Evolutionary conservation across 352 stramenopile species (phyloP), one percentile per base, ranked within the genome.

Genomic region (Pythium brachiatum): DNA sequence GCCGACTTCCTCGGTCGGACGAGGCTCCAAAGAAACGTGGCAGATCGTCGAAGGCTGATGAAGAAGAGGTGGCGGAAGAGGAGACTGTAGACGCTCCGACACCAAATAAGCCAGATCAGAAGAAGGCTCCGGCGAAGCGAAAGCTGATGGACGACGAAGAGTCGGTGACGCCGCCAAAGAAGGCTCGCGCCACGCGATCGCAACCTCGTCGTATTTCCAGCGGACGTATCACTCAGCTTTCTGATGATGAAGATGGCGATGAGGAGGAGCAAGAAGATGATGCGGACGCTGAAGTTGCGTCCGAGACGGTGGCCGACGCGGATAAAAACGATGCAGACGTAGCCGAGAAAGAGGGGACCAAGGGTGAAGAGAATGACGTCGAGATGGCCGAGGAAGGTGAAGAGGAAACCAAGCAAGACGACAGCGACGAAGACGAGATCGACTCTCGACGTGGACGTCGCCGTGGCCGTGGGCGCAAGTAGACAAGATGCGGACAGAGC

Each of bases 381-480:
- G 31, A 63, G 41, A 44, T 53, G 29, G n/a, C 9, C 27, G 50
- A 69, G 47, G 8, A 48, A 51, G 54, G 34, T 39, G 27, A 38
- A 53, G 43, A 38, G 46, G 27, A 25, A 59, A 7, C 6, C 11
- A 23, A 61, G 23, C 11, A 59, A 47, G 43, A 47, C 31, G 55
- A 34, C 25, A 62, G 46, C 48, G 59, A 60, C 51, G 57, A 78
- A 5, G 66, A 83, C 12, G 47, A 68, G 4, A 73, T 79, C 51
- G 57, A 76, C 34, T 70, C 70, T 47, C 58, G 64, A 55, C 66
- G 68, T 70, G 68, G 50, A 34, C 74, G 68, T 21, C 58, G 64
- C 25, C 72, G 73, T 48, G 67, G 77, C 29, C 64, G 58, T 29
- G 59, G 36, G 36, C 48, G 62, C 32, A 60, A 63, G 52, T 66